Evolutionary conservation across 2,329 filamentous ascomycete species (phyloP).

Genomic region (Colletotrichum truncatum): DNA sequence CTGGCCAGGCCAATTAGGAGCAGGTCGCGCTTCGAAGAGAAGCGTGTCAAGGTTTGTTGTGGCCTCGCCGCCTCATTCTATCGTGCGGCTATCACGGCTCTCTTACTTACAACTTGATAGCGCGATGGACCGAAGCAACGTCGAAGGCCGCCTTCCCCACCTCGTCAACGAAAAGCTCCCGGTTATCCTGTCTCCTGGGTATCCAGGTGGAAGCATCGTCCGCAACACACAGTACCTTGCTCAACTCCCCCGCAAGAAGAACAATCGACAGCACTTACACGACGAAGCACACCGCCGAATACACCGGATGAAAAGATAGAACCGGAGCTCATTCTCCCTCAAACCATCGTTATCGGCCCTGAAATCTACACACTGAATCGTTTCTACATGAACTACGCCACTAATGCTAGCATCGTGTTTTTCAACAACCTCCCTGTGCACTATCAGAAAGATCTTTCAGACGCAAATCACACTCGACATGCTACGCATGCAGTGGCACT

Average conservation of each 20-base stretch:
- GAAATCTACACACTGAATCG: conserved; percentile 5
- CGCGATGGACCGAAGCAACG: not conserved
- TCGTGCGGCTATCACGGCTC: too few relatives aligned
- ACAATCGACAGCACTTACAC: too few relatives aligned
- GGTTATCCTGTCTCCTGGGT: conserved; percentile 1
- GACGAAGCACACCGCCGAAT: not conserved
- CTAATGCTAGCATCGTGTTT: conserved; percentile 4
- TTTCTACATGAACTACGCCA: conserved; percentile 6
- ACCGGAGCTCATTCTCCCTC: not conserved
- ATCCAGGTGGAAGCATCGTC: conserved; percentile 12
- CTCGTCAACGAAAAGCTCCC: not conserved
- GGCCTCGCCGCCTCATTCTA: not conserved
- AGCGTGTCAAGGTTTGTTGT: not conserved
- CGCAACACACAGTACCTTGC: too few relatives aligned
- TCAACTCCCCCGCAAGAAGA: too few relatives aligned
- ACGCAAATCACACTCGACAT: conserved; percentile 12
- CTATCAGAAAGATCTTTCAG: not conserved
- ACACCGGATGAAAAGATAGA: not conserved
- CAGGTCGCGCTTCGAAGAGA: conserved; percentile 1
- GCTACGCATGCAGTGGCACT: conserved; percentile 23
- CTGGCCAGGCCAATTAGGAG: not conserved
- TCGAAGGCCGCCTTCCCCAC: not conserved
- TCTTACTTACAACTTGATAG: not conserved
- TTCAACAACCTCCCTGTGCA: conserved; percentile 8
- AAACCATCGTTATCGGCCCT: not conserved